Evolutionary conservation across 345 rosid species (phyloP).

Genomic region (Eucalyptus globulus): DNA sequence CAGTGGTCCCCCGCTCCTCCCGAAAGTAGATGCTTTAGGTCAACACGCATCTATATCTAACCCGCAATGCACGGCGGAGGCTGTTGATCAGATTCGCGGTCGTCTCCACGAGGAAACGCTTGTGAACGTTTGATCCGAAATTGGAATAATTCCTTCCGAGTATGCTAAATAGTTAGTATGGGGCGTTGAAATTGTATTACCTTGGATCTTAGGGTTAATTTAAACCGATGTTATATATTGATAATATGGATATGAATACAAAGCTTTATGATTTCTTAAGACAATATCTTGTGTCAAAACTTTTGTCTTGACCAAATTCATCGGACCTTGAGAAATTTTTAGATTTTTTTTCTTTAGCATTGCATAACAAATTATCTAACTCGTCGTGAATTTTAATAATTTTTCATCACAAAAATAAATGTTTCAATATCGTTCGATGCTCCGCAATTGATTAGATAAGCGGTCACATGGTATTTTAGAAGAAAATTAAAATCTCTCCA

Average conservation of each 20-base stretch:
- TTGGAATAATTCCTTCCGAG: neutral
- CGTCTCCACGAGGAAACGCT: neutral
- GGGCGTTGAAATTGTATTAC: neutral
- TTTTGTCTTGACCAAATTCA: accelerated
- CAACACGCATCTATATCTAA: neutral
- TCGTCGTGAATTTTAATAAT: neutral
- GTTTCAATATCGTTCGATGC: accelerated
- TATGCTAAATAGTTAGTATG: accelerated
- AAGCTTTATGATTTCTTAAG: accelerated
- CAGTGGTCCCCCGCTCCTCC: no score
- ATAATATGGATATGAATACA: accelerated
- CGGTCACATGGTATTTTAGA: neutral
- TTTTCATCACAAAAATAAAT: neutral
- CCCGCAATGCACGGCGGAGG: neutral
- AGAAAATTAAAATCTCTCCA: neutral
- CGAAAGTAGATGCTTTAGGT: neutral
- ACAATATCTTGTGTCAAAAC: accelerated
- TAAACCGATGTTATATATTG: neutral
- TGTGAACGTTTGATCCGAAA: neutral
- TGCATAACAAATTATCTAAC: neutral
- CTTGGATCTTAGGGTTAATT: neutral
- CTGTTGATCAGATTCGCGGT: neutral
- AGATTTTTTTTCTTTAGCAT: neutral
- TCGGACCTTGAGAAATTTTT: neutral
- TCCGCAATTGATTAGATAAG: accelerated